Evolutionary conservation across 371 early-diverging fungal species (phyloP), one percentile per base, ranked within the genome.

Genomic region (Mortierella sp.): DNA sequence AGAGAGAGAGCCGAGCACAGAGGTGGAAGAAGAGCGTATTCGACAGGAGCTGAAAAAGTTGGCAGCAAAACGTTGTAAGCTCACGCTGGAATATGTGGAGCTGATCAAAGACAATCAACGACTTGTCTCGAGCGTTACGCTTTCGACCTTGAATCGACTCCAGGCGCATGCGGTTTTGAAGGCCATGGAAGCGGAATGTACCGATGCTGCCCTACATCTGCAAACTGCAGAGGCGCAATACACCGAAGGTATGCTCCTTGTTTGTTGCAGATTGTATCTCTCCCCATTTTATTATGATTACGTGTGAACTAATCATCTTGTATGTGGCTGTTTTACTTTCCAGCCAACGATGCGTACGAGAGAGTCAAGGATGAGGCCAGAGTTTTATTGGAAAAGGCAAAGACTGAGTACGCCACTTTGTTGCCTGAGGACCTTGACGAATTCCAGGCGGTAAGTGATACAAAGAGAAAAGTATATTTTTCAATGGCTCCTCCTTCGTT

Each of bases 361-460:
- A 82, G 80, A 16, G 84, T 89, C 21, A 85, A 90, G 54, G 89
- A 54, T 0, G 83, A 90, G 16, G 90, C 91, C 26, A 85, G 78
- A 50, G 80, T 74, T 44, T 81, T 88, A 10, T 80, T 91, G 50
- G 83, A 89, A 14, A 85, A 89, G 26, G 92, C 92, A 8, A 87
- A 92, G 74, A 76, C 72, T 16, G 90, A 90, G 42, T 89, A 89
- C 55, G 77, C 81, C 10, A 85, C 81, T 1, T 52, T 93, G n/a
- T 65, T 85, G 24, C 90, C 88, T 7, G 91, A 91, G 38, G 79
- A 92, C 14, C 83, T 80, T 16, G 90, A 88, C 8, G 94, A 94
- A 55, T 90, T 92, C 11, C 89, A 91, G 74, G 88, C 75, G 60
- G 90, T 91, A 80, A 55, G 58, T 60, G 14, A 8, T 21, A 34